A percentile compares a stretch with the other conserved stretches of the same genome.
Conservation (phyloP, 331 rosid species). For the Quercus lobata region DNA sequence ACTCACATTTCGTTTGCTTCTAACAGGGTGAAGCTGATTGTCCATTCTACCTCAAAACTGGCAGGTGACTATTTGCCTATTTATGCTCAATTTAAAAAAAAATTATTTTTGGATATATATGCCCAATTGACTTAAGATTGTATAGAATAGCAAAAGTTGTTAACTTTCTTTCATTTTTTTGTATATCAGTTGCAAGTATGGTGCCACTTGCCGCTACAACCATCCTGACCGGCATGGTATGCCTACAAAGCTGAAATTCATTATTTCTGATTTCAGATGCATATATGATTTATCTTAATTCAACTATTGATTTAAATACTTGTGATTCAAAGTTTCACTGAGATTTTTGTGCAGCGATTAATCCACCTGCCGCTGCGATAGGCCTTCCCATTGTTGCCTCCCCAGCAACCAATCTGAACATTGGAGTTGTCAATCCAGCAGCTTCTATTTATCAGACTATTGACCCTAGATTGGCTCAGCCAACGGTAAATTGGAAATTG, state of each 20-base stretch:
- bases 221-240: conserved; percentile 89
- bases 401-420: conserved; percentile 57
- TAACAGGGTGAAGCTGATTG: conserved; percentile 94
- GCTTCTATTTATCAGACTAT: conserved; percentile 67
- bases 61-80: conserved; percentile 52
- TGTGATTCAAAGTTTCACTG: conserved; percentile 11
- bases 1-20: conserved; percentile 25
- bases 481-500: conserved; percentile 48
- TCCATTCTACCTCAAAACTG: conserved; percentile 98
- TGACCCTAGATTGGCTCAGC: conserved; percentile 64
- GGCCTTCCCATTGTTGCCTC: conserved; percentile 52
- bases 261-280: conserved; percentile 7
- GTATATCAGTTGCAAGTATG: conserved; percentile 84
- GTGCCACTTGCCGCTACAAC: conserved; percentile 86
- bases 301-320: neutral
- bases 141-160: conserved; percentile 18
- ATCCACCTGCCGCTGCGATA: conserved; percentile 50
- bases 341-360: conserved; percentile 48
- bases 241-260: conserved; percentile 26
- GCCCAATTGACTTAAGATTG: neutral
- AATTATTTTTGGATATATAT: no score
- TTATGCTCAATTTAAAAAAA: neutral
- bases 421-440: conserved; percentile 63
- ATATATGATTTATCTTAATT: neutral
- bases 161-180: conserved; percentile 24